These are phyloP conservation scores for Botrytis pseudocinerea DNA, from an alignment of 2,329 filamentous ascomycete species.

Conservation along the genomic window DNA sequence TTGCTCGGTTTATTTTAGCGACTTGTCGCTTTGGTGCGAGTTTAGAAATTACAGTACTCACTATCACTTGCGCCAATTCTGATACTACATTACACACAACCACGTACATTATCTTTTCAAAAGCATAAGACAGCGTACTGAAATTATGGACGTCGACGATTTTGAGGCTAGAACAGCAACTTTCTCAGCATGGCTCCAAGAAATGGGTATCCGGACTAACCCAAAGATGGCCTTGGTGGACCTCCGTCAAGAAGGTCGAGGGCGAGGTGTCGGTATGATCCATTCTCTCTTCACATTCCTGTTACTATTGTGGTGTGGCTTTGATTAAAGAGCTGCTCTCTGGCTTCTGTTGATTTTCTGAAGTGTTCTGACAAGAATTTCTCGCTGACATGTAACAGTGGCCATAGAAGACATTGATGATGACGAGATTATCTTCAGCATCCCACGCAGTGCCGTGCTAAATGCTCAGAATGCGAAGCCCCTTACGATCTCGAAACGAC, in stretches of 20 bases:
- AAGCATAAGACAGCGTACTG: neutral
- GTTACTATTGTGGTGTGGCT: conserved; percentile 48
- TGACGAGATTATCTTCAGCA: conserved; percentile 65
- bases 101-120: conserved; percentile 1
- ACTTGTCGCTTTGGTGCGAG: conserved; percentile 19
- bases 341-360: neutral
- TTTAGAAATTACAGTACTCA: conserved; percentile 20
- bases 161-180: conserved; percentile 49
- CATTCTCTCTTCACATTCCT: conserved; percentile 17
- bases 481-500: conserved; percentile 46
- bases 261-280: conserved; percentile 63
- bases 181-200: conserved; percentile 59
- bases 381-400: conserved; percentile 46
- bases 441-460: conserved; percentile 61
- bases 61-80: conserved; percentile 3
- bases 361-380: neutral
- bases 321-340: conserved; percentile 18
- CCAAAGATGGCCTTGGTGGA: conserved; percentile 59
- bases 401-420: conserved; percentile 57
- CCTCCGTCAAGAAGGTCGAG: conserved; percentile 55
- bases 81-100: conserved; percentile 18
- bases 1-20: conserved; percentile 25
- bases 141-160: conserved; percentile 38
- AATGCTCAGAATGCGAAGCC: conserved; percentile 54
- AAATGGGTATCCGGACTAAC: conserved; percentile 54